These are phyloP conservation scores for Hanseniaspora mollemarum DNA, from an alignment of 805 yeast genomes.

Conservation along the genomic window DNA sequence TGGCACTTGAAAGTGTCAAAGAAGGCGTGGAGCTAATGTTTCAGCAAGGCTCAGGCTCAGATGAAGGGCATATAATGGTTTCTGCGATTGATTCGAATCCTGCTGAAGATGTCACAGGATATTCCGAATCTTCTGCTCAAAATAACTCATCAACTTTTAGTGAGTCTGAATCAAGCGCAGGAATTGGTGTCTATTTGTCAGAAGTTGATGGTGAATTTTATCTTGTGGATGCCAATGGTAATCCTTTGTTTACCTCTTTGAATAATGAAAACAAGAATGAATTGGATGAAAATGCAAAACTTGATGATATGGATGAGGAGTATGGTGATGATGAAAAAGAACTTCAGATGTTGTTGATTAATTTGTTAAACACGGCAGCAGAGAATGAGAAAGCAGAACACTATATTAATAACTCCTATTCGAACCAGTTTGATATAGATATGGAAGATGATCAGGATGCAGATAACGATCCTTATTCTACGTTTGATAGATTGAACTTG, in stretches of 20 bases:
- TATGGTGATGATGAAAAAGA: conserved; percentile 13
- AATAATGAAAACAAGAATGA: conserved; percentile 11
- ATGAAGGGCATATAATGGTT: conserved; percentile 12
- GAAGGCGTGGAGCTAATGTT: conserved; percentile 9
- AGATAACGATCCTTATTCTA: neutral
- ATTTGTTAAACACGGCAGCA: conserved; percentile 1
- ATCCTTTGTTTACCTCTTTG: conserved; percentile 19
- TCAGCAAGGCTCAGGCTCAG: conserved; percentile 5
- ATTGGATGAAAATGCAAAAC: neutral
- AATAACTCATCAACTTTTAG: neutral
- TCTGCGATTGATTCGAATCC: conserved; percentile 1
- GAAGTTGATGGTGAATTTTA: conserved; percentile 16
- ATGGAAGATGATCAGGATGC: neutral
- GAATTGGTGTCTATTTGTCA: conserved; percentile 14
- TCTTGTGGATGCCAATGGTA: conserved; percentile 18
- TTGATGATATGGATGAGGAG: neutral
- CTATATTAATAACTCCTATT: conserved; percentile 1
- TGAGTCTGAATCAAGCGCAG: conserved; percentile 1
- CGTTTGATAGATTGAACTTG: conserved; percentile 8
- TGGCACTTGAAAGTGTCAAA: conserved; percentile 12
- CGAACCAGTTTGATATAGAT: neutral
- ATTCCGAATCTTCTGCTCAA: neutral
- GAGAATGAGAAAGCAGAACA: conserved; percentile 11
- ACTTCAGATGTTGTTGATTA: neutral
- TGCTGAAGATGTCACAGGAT: neutral